phyloP scores from a whole-genome alignment of 345 rosid genomes.

The Arabidopsis arenosa region DNA sequence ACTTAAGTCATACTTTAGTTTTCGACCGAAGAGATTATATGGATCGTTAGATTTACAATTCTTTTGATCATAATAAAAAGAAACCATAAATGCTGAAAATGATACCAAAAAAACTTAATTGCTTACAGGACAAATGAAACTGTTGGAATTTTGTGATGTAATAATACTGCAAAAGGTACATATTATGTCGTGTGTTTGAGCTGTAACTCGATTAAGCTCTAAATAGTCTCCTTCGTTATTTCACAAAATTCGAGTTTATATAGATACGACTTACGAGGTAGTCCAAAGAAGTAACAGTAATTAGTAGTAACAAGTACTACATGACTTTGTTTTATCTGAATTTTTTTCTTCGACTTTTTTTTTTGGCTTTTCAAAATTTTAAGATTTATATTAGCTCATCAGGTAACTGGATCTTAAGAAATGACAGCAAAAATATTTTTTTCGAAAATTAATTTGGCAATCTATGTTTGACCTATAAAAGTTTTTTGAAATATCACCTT shows the following conservation, averaged over 20 bases:
- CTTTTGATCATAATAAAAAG: not conserved
- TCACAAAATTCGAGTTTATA: conserved; percentile 7
- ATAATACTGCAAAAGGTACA: conserved; percentile 26
- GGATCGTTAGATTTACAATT: not conserved
- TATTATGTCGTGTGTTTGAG: conserved; percentile 20
- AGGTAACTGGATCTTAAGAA: conserved; percentile 5
- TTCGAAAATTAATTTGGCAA: not conserved
- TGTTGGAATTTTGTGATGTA: conserved; percentile 41
- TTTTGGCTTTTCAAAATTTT: not conserved
- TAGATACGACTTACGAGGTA: conserved; percentile 18
- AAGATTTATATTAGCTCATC: not conserved
- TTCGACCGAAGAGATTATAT: not conserved
- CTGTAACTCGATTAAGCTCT: not conserved
- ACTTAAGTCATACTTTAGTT: not conserved
- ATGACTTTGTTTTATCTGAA: not conserved
- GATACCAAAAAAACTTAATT: conserved; percentile 34
- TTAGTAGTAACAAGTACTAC: not conserved
- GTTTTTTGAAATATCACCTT: not conserved
- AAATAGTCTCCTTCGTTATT: conserved; percentile 4
- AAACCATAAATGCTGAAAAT: conserved; percentile 35
- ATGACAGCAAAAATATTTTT: not conserved
- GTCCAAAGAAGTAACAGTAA: not conserved
- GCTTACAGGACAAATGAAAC: conserved; percentile 37
- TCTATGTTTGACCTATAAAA: not conserved
- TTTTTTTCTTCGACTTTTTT: not conserved